Percentiles rank a stretch among this genome's conserved stretches.
phyloP scores from a whole-genome alignment of 257 asterid genomes.

The Linaria vulgaris region DNA sequence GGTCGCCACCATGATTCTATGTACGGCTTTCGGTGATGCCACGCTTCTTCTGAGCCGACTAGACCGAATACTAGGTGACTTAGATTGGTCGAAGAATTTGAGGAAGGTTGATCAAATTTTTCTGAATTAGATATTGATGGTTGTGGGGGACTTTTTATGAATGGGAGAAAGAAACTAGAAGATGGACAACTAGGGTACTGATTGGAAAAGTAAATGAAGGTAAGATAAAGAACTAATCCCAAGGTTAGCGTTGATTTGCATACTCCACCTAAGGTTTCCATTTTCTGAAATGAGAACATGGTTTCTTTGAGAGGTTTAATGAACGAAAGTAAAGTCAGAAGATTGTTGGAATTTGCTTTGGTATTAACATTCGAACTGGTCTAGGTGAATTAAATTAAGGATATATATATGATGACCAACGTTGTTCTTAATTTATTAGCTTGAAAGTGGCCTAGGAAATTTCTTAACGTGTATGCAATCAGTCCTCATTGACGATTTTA shows the following conservation, averaged over 20 bases:
- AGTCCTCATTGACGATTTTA: not conserved
- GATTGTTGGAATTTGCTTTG: not conserved
- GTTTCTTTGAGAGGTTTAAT: not conserved
- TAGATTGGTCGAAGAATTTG: constrained; percentile 27
- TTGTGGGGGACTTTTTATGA: not conserved
- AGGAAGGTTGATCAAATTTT: not conserved
- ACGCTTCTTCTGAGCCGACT: constrained; percentile 44
- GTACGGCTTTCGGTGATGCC: constrained; percentile 39
- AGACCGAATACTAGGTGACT: constrained; percentile 51
- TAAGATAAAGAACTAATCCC: constrained; percentile 27
- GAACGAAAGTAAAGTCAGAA: not conserved
- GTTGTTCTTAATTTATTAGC: not conserved
- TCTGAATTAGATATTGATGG: not conserved
- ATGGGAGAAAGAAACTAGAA: constrained; percentile 26
- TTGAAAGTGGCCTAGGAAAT: not conserved
- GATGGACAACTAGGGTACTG: constrained; percentile 40
- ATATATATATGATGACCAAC: too few species aligned
- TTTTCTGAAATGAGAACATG: constrained; percentile 23
- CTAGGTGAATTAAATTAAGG: not conserved
- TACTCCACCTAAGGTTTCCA: constrained; percentile 19
- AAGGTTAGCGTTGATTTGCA: constrained; percentile 35
- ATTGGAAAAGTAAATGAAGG: constrained; percentile 29
- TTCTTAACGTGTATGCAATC: not conserved
- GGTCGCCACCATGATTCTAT: constrained; percentile 60
- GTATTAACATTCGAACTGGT: not conserved